Conservation (phyloP, 805 yeast genomes). For the Candida incommunis region DNA sequence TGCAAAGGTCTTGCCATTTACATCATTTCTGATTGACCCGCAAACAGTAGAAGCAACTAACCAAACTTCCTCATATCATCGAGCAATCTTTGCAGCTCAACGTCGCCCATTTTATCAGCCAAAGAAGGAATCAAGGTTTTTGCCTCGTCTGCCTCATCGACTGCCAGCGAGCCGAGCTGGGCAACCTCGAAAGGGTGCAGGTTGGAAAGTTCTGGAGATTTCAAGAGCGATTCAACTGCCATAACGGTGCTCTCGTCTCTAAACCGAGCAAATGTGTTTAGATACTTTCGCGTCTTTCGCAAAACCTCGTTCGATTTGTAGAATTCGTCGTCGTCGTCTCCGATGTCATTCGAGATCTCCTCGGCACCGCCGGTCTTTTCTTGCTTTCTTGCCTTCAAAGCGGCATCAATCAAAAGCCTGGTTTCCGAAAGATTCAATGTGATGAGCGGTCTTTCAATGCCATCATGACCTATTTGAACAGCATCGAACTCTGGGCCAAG, state of each 20-base stretch:
- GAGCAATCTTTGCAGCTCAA: constrained; percentile 72
- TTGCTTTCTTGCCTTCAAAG: constrained; percentile 58
- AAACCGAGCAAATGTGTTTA: constrained; percentile 76
- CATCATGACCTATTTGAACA: constrained; percentile 67
- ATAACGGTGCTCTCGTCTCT: constrained; percentile 85
- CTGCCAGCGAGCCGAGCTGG: constrained; percentile 74
- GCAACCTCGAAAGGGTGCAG: constrained; percentile 94
- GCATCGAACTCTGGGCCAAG: constrained; percentile 89
- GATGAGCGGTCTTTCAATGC: constrained; percentile 60
- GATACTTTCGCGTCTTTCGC: constrained; percentile 80
- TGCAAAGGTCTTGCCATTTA: no score
- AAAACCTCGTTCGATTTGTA: constrained; percentile 38
- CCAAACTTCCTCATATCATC: constrained; percentile 55
- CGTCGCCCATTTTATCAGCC: constrained; percentile 65
- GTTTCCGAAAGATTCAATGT: constrained; percentile 86
- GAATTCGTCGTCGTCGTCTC: constrained; percentile 18
- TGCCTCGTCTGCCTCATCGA: constrained; percentile 97
- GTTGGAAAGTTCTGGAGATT: constrained; percentile 54
- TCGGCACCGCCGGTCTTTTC: constrained; percentile 24
- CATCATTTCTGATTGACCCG: no score
- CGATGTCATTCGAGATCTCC: constrained; percentile 23
- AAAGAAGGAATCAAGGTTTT: constrained; percentile 86
- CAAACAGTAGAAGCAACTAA: no score
- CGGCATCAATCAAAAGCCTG: constrained; percentile 77
- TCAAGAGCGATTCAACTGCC: constrained; percentile 80